Base-by-base conservation (phyloP, 1,284 basidiomycete species). In the Volvariella surrecta region DNA sequence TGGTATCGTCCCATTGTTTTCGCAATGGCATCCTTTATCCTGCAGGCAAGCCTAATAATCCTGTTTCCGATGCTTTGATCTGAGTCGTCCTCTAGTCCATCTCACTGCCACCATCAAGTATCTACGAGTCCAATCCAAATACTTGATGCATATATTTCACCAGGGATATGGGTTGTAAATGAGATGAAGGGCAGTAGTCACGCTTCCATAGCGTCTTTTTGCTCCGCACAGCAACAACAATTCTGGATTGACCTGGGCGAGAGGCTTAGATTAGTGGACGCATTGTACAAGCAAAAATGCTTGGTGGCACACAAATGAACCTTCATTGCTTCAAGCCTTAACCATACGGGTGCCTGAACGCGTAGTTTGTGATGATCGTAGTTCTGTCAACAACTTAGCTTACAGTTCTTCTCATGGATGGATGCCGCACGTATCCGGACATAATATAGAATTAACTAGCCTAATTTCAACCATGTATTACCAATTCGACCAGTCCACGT, bases 1-100 rank as follows among this genome's bases (percentile, higher is more conserved):
- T 49, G 71, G 73, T 2, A 60, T 74, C 10, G 72, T 73, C 1
- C 71, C 71, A 2, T n/a, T 70, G 4, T 73, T 74, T 52, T 74
- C 72, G 2, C 72, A 73, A 40, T 74, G 66, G 64, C 73, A 74
- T 58, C 71, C 73, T n/a, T 56, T 61, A 42, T 52, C 63, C 18
- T 75, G 72, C 65, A 52, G 55, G 68, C 69, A 50, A 34, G 54
- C 49, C 15, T 18, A n/a, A 6, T n/a, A 15, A n/a, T 16, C 41
- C 31, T 9, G 10, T 20, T 35, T 7, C 34, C 15, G 18, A 16
- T 19, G 15, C 6, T 20, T 24, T 24, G 19, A 13, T 16, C 16
- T 32, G 8, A 35, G 6, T 7, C 15, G 15, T 7, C n/a, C 7
- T 16, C 6, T 35, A 35, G 34, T 15, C 18, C 34, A 35, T 8